Evolutionary conservation across 176 grass and related monocot species (phyloP).

Genomic region (Ampelocalamus luodianensis): DNA sequence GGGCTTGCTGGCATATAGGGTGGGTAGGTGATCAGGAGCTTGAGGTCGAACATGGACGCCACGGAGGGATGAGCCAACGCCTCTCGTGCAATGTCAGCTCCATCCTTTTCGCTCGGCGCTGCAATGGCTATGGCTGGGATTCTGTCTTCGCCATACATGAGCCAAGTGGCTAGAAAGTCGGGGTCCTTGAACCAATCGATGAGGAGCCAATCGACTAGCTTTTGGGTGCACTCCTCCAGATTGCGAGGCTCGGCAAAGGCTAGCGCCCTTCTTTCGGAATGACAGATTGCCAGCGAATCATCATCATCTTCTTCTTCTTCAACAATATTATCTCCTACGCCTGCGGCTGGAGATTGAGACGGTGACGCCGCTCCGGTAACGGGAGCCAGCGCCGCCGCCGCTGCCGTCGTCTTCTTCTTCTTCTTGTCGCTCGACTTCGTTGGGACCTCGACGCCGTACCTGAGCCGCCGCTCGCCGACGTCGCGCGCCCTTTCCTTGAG

Average conservation of each 20-base stretch:
- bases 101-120: neutral
- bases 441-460: slow-evolving; percentile 35
- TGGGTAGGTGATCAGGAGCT: neutral
- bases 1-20: too few relatives aligned
- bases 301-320: neutral
- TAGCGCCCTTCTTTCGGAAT: neutral
- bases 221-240: neutral
- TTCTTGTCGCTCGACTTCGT: too few relatives aligned
- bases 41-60: neutral
- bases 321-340: neutral
- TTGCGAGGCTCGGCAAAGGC: neutral
- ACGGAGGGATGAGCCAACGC: neutral
- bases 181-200: too few relatives aligned
- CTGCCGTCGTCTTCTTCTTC: too few relatives aligned
- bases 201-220: neutral
- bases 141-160: too few relatives aligned
- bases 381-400: too few relatives aligned
- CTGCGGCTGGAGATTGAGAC: neutral
- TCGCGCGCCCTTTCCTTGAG: slow-evolving; percentile 34
- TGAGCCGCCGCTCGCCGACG: neutral
- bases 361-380: neutral
- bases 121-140: neutral
- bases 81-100: neutral
- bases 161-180: too few relatives aligned
- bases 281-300: neutral